Conservation (phyloP, 306 rosid genomes). For the Rosa rugosa region DNA sequence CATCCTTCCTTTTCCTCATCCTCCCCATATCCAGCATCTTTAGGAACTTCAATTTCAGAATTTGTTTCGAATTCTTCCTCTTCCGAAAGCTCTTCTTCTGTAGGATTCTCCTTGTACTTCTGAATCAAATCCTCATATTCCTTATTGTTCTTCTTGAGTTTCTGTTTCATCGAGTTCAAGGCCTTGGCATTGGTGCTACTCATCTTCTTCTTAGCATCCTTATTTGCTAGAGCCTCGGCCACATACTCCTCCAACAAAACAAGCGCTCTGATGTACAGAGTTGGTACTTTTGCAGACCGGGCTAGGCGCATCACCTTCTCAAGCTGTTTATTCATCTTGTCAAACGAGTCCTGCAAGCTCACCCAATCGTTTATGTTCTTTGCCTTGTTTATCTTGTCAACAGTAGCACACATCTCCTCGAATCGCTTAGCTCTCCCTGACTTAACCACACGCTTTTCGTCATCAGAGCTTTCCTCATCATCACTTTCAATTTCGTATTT, state of each 20-base stretch:
- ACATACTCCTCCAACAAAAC: conserved; percentile 73
- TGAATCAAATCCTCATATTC: conserved; percentile 65
- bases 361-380: conserved; percentile 88
- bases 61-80: conserved; percentile 45
- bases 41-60: conserved; percentile 48
- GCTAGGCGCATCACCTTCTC: conserved; percentile 77
- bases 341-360: conserved; percentile 76
- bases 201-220: conserved; percentile 86
- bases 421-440: conserved; percentile 69
- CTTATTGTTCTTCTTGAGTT: conserved; percentile 69
- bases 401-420: conserved; percentile 65
- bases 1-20: conserved; percentile 36
- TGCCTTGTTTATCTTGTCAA: conserved; percentile 80
- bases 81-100: conserved; percentile 33
- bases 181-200: conserved; percentile 87
- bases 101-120: conserved; percentile 67
- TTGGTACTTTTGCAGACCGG: conserved; percentile 61
- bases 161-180: conserved; percentile 79
- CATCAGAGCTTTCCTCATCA: conserved; percentile 34
- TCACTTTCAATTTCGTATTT: conserved; percentile 54
- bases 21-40: conserved; percentile 34
- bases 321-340: conserved; percentile 71
- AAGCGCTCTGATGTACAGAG: conserved; percentile 62
- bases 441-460: conserved; percentile 56
- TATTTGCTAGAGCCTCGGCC: conserved; percentile 64